A percentile compares a stretch with the other conserved stretches of the same genome.
phyloP scores from a whole-genome alignment of 345 rosid species.

The Stellera chamaejasme region DNA sequence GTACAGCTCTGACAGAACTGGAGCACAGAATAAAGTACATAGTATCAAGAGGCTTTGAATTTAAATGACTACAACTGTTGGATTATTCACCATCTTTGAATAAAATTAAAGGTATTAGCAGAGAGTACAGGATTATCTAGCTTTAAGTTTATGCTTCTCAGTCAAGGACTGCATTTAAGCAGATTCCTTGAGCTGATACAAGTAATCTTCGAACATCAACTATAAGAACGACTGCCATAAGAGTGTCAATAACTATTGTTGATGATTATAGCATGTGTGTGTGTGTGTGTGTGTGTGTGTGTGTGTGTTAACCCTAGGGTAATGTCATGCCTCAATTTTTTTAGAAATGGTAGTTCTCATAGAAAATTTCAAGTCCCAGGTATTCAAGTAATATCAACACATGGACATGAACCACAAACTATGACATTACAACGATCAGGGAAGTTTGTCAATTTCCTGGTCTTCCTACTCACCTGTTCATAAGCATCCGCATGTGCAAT shows the following conservation, averaged over 20 bases:
- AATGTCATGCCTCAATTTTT: no score
- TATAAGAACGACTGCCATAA: no score
- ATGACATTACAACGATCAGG: background rate
- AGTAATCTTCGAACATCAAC: background rate
- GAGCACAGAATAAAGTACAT: slow-evolving; percentile 11
- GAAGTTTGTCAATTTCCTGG: no score
- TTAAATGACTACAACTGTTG: background rate
- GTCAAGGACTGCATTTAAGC: background rate
- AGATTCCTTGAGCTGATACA: background rate
- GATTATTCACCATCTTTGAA: background rate
- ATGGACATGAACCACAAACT: no score
- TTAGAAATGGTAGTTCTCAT: no score
- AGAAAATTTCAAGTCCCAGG: no score
- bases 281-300: no score
- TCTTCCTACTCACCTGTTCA: slow-evolving; percentile 47
- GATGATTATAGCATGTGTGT: no score
- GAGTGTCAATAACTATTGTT: no score
- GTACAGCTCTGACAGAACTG: slow-evolving; percentile 78
- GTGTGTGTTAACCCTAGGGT: no score
- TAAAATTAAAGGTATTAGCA: background rate
- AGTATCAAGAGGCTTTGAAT: slow-evolving; percentile 10
- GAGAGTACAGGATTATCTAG: background rate
- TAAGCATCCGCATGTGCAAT: slow-evolving; percentile 88
- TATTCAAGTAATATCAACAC: no score
- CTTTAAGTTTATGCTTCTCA: background rate